Base-by-base conservation (phyloP, 345 rosid species). In the Diplotaxis tenuifolia region DNA sequence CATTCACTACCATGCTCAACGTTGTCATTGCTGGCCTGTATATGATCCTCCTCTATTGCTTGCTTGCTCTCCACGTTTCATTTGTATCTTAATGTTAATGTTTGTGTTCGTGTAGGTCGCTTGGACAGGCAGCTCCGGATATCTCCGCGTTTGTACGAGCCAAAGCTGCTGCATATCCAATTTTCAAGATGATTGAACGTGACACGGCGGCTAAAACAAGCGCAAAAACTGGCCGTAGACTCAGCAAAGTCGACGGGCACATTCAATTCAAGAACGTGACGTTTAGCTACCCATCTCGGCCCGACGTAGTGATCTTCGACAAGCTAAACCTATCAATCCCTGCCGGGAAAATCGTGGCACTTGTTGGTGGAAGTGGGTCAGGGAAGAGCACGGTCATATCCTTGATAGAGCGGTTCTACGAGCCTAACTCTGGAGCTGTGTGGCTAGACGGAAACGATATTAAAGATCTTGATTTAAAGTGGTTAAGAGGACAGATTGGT, bases 1-100 rank as follows among this genome's bases (percentile, higher is more conserved):
- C 99, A 32, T 95, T 95, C 85, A 95, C 99, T 10, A 95, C 99
- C 58, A 95, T 95, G 99, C 97, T 95, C 67, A 95, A 92, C 68
- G 99, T 92, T 47, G 99, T 92, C 63, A 89, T 92, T 49, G 79
- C 97, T 2, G 97, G 99, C 86, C 76, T 95, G 98, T 91, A 89
- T 81, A 29, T 10, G 7, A 55, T 31, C 20, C 21, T 63, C 16
- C 18, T 47, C 16, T n/a, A 0, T 18, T 31, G 38, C 14, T 21
- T 29, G 34, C 67, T 68, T 67, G 14, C 20, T 25, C 1, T 53
- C 20, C 7, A 74, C 62, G 68, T 75, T 67, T 74, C 25, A 16
- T 66, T 66, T 28, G 32, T n/a, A n/a, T n/a, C n/a, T n/a, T n/a
- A n/a, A n/a, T n/a, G n/a, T n/a, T n/a, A n/a, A n/a, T n/a, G n/a